Conservation (phyloP, 2,329 filamentous ascomycete species). For the Stagonosporopsis rhizophila region DNA sequence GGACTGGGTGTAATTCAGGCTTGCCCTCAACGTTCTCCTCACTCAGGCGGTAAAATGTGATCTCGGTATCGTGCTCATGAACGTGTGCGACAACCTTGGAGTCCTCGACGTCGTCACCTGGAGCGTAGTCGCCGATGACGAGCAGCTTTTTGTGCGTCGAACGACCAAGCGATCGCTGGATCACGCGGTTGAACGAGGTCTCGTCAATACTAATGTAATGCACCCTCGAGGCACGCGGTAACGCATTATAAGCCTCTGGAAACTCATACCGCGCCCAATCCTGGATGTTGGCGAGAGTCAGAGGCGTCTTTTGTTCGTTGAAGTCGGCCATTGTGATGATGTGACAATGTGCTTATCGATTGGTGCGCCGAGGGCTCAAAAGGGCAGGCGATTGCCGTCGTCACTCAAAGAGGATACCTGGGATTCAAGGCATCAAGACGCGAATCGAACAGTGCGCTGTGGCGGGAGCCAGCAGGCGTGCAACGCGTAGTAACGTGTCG, state of each 20-base stretch:
- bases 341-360: conserved; percentile 6
- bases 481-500: conserved; percentile 21
- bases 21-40: conserved; percentile 25
- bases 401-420: conserved; percentile 12
- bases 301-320: conserved; percentile 36
- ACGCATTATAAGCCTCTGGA: conserved; percentile 27
- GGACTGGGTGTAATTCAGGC: conserved; percentile 32
- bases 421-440: conserved; percentile 19
- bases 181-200: conserved; percentile 31
- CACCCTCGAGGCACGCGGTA: conserved; percentile 28
- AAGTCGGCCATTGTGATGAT: conserved; percentile 30
- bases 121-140: conserved; percentile 39
- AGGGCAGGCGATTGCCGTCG: conserved; percentile 14
- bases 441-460: conserved; percentile 18
- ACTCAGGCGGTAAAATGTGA: conserved; percentile 37
- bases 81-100: conserved; percentile 37
- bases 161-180: conserved; percentile 35
- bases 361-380: conserved; percentile 4
- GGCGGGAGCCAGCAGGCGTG: conserved; percentile 18
- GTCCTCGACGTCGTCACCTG: conserved; percentile 32
- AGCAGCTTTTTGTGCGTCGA: conserved; percentile 39
- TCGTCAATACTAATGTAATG: conserved; percentile 38
- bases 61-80: conserved; percentile 37
- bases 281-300: conserved; percentile 35
- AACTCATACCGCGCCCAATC: conserved; percentile 33